Evolutionary conservation across 495 filamentous ascomycete genomes (phyloP), one percentile per base, ranked within the genome.

Genomic region (Jackrogersella multiformis): DNA sequence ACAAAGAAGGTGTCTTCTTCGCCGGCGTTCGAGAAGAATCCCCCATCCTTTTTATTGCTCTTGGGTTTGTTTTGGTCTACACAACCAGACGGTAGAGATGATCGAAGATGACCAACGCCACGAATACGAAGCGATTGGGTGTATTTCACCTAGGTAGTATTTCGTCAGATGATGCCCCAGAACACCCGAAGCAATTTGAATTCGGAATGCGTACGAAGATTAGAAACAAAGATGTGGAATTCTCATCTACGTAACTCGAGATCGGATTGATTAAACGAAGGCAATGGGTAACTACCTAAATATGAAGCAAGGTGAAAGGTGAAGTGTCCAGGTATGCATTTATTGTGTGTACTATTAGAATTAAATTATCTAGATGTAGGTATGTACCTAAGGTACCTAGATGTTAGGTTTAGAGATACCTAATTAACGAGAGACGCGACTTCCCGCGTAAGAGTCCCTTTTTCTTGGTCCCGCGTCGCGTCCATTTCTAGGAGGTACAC

Each of bases 21-120:
- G 81, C 80, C 5, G 81, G 80, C 0, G 80, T 83, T 53, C 75
- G 74, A 52, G 73, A 74, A 52, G 73, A 73, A 35, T 73, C 73
- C 30, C 61, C 73, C 73, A 74, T 74, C 36, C 66, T 65, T 13
- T 51, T 9, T 68, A 62, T 13, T 42, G 6, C n/a, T 35, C n/a
- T n/a, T n/a, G n/a, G n/a, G n/a, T 13, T 36, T 21, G n/a, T 1
- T 12, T 42, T 10, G 21, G 20, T 7, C 35, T 20, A 24, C 36
- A 15, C 35, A 15, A 30, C 12, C 10, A 30, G 24, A 16, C 12
- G n/a, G n/a, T n/a, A 51, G 15, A 20, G 15, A 2, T 1, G 15
- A 35, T 35, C 9, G 32, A 44, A 4, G 9, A 23, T n/a, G 39
- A 49, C 7, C 18, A 12, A 2, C 23, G 15, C 28, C n/a, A n/a